phyloP scores from a whole-genome alignment of 2,329 filamentous ascomycete species.

The Cercospora citrullina region DNA sequence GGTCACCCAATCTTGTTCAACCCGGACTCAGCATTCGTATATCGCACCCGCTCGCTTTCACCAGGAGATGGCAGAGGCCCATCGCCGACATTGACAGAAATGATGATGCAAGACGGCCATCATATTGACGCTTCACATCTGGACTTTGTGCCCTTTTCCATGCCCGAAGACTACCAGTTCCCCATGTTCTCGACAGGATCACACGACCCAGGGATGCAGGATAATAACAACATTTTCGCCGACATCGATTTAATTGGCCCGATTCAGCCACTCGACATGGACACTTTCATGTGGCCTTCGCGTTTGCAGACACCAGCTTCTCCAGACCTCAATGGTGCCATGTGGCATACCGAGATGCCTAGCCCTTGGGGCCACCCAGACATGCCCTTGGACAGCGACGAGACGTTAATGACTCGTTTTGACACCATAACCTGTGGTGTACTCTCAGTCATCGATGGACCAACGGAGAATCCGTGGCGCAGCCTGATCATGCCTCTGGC shows the following conservation, averaged over 20 bases:
- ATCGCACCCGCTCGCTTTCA: slow-evolving; percentile 25
- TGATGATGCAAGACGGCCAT: slow-evolving; percentile 31
- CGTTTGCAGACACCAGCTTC: slow-evolving; percentile 22
- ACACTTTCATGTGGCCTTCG: slow-evolving; percentile 23
- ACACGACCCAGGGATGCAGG: slow-evolving; percentile 27
- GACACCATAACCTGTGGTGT: slow-evolving; percentile 69
- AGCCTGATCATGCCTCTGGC: slow-evolving; percentile 70
- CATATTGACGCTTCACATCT: slow-evolving; percentile 17
- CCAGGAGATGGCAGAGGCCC: slow-evolving; percentile 18
- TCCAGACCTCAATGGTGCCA: slow-evolving; percentile 4
- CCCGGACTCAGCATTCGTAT: slow-evolving; percentile 19
- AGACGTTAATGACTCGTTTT: slow-evolving; percentile 64
- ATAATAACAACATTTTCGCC: slow-evolving; percentile 21
- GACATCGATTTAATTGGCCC: slow-evolving; percentile 25
- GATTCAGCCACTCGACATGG: slow-evolving; percentile 19
- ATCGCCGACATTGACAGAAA: slow-evolving; percentile 37
- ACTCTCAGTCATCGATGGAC: slow-evolving; percentile 68
- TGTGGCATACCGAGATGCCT: slow-evolving; percentile 6
- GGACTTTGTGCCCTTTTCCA: slow-evolving; percentile 33
- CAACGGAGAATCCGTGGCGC: slow-evolving; percentile 69
- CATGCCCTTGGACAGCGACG: slow-evolving; percentile 47
- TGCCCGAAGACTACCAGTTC: slow-evolving; percentile 33
- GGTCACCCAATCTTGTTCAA: slow-evolving; percentile 19
- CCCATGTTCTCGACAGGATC: slow-evolving; percentile 25
- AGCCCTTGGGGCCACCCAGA: slow-evolving; percentile 29